Evolutionary conservation across 768 basidiomycete species (phyloP).

Genomic region (Ephemerocybe angulata): DNA sequence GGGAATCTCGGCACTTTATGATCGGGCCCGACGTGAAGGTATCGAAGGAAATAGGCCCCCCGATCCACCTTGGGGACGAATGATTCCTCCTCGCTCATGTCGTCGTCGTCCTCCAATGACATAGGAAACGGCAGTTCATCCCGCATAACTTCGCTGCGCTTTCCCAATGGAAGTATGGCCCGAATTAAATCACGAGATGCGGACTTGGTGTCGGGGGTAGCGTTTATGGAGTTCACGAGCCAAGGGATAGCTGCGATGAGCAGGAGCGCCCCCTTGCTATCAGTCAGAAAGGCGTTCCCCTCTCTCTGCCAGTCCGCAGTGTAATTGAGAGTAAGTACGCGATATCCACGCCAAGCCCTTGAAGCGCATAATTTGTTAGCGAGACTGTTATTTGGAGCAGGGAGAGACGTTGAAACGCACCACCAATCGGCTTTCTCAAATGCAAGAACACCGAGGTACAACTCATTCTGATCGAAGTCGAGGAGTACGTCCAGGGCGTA

Average conservation of each 20-base stretch:
- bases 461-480: background rate
- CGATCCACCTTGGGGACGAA: background rate
- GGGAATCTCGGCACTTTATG: background rate
- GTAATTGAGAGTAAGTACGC: background rate
- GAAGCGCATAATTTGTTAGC: background rate
- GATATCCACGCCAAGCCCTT: background rate
- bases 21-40: background rate
- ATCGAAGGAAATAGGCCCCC: background rate
- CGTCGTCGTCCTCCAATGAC: background rate
- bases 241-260: conserved; percentile 14
- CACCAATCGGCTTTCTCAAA: conserved; percentile 2
- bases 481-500: background rate
- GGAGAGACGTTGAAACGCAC: conserved; percentile 1
- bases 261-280: conserved; percentile 3
- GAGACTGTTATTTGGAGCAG: background rate
- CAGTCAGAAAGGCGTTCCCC: background rate
- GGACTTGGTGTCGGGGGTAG: conserved; percentile 13
- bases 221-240: conserved; percentile 15
- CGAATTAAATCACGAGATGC: conserved; percentile 15
- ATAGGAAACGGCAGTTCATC: background rate
- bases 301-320: conserved; percentile 3
- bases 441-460: background rate
- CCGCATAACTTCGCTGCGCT: background rate
- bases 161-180: conserved; percentile 9
- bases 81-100: background rate